A percentile compares a stretch with the other conserved stretches of the same genome.
phyloP scores from a whole-genome alignment of 129 eudicot species.

The Pulicaria dysenterica region DNA sequence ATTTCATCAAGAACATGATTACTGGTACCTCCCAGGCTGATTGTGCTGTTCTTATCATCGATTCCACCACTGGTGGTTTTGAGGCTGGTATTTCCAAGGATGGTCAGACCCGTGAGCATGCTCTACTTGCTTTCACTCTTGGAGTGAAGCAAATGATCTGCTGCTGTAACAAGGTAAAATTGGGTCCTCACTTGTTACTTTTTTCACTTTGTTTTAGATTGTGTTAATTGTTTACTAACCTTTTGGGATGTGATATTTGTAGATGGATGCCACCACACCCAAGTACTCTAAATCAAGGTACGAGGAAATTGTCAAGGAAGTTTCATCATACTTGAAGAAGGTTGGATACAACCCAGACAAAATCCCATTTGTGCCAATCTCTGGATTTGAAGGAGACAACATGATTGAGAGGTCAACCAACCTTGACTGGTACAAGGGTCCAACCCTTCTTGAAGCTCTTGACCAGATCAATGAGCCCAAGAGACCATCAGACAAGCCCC shows the following conservation, averaged over 20 bases:
- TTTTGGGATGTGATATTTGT: not conserved
- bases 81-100: conserved; percentile 62
- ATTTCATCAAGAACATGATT: conserved; percentile 64
- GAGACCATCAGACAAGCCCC: conserved; percentile 59
- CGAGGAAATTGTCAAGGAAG: conserved; percentile 56
- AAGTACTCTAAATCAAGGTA: conserved; percentile 50
- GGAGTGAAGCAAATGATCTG: conserved; percentile 68
- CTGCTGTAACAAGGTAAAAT: conserved; percentile 44
- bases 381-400: conserved; percentile 56
- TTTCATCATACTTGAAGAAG: conserved; percentile 50
- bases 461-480: conserved; percentile 49
- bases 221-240: not conserved
- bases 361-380: conserved; percentile 50
- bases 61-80: conserved; percentile 66
- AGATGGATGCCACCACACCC: conserved; percentile 60
- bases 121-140: conserved; percentile 63
- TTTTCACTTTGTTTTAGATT: not conserved
- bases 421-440: conserved; percentile 64
- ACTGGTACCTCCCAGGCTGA: conserved; percentile 69
- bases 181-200: not conserved
- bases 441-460: conserved; percentile 57
- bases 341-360: conserved; percentile 60
- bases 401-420: conserved; percentile 58
- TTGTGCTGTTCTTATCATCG: conserved; percentile 58
- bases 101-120: conserved; percentile 66